Conservation (phyloP, 2,329 filamentous ascomycete genomes). For the Neonectria ditissima region DNA sequence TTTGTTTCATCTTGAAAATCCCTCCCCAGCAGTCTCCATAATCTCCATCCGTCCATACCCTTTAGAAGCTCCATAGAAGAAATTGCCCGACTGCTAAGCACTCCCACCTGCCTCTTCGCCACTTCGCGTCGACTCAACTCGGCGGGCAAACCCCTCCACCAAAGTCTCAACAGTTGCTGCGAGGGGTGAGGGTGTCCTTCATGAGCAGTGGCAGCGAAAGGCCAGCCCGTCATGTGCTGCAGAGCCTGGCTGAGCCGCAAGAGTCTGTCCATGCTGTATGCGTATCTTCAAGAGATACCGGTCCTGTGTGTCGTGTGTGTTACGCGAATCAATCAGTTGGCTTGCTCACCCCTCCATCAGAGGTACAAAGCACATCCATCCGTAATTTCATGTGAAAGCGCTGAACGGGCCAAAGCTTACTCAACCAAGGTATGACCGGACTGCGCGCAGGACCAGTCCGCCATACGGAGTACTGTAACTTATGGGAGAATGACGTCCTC, state of each 20-base stretch:
- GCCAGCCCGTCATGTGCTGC: constrained; percentile 1
- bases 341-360: neutral
- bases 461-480: too few species aligned
- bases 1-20: constrained; percentile 42
- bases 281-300: neutral
- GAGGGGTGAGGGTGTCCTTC: constrained; percentile 18
- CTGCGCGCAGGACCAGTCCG: constrained; percentile 12
- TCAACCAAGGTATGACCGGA: constrained; percentile 27
- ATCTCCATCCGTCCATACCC: constrained; percentile 33
- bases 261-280: constrained; percentile 7
- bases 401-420: constrained; percentile 10
- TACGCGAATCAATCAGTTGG: neutral
- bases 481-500: neutral
- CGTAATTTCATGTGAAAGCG: constrained; percentile 12
- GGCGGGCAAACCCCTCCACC: constrained; percentile 30
- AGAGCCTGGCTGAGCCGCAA: neutral
- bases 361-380: neutral
- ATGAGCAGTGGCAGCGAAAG: constrained; percentile 14
- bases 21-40: constrained; percentile 36
- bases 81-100: constrained; percentile 24
- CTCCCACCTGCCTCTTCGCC: constrained; percentile 31
- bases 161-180: constrained; percentile 31
- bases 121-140: constrained; percentile 43
- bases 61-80: constrained; percentile 40
- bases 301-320: neutral